Evolutionary conservation across 1,139 yeast genomes (phyloP).

Genomic region (Debaryomyces sp.): DNA sequence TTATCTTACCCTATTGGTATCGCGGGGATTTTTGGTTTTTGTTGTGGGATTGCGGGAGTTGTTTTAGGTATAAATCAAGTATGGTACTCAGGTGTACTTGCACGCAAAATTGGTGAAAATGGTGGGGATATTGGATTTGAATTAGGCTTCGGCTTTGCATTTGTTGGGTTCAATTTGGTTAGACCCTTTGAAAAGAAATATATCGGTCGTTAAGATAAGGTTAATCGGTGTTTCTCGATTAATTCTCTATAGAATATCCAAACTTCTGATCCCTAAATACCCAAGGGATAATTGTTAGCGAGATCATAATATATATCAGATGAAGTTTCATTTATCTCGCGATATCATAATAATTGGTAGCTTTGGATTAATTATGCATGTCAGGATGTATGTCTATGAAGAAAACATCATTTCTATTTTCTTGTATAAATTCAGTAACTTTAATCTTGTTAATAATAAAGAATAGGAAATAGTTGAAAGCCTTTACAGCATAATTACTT

Average conservation of each 20-base stretch:
- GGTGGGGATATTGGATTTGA: constrained; percentile 94
- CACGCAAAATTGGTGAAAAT: constrained; percentile 56
- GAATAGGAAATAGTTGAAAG: no score
- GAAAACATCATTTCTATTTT: background rate
- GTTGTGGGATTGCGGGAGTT: constrained; percentile 84
- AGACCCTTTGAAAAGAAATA: constrained; percentile 76
- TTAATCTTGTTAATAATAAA: background rate
- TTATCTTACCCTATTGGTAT: constrained; percentile 67
- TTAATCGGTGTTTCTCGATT: background rate
- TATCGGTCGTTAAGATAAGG: constrained; percentile 44
- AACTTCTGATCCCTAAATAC: background rate
- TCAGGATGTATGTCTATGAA: background rate
- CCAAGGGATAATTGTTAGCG: background rate
- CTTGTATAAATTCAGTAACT: background rate
- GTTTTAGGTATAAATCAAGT: constrained; percentile 84
- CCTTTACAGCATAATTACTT: no score
- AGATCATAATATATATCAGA: background rate
- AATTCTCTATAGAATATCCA: background rate
- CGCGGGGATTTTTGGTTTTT: constrained; percentile 78
- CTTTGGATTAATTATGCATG: background rate
- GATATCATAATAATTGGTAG: background rate
- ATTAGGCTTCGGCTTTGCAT: constrained; percentile 70
- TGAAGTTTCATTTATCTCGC: background rate
- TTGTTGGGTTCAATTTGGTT: constrained; percentile 58
- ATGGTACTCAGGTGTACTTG: constrained; percentile 80